Evolutionary conservation across 441 rosid species (phyloP), one percentile per base, ranked within the genome.

Genomic region (Iberis amara): DNA sequence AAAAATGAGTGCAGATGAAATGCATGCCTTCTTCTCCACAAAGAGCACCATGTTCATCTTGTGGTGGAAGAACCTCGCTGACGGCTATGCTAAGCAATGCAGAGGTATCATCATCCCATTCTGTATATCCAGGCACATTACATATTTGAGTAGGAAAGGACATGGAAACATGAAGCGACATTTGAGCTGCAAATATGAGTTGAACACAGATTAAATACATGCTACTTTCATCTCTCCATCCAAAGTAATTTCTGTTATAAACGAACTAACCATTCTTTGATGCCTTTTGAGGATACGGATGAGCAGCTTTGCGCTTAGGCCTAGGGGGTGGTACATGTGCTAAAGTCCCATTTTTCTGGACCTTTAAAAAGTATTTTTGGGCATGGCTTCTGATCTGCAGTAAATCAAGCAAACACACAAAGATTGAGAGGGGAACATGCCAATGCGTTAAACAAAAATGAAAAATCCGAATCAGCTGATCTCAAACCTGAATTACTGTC

Each of bases 291-390:
- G 84, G 87, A 71, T 81, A 81, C 35, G 87, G 87, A 57, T 81
- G 87, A 47, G 84, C 43, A 53, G 87, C 84, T 74, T 81, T 81
- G 59, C 82, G 81, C 70, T 81, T 81, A 15, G 87, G 87, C 31
- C 87, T 80, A 51, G 87, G 87, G 11, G 87, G 87, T 6, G 87
- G 87, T 45, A 81, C 83, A 54, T 81, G 87, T n/a, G 84, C 87
- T 31, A 71, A 54, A 35, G 87, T 63, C 45, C 87, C 87, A 38
- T 81, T 78, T 64, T 81, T 81, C 48, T 81, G 82, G 43, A 81
- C 87, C 72, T 81, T 81, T 64, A 81, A 45, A 69, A 81, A 81
- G 65, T 78, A 81, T 53, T 81, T 81, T 62, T 81, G 87, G 30
- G 87, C 87, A 73, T 81, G 87, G 64, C 87, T 81, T 54, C 87